Base-by-base conservation (phyloP, 1,284 basidiomycete species). In the Fomitiporia mediterranea region DNA sequence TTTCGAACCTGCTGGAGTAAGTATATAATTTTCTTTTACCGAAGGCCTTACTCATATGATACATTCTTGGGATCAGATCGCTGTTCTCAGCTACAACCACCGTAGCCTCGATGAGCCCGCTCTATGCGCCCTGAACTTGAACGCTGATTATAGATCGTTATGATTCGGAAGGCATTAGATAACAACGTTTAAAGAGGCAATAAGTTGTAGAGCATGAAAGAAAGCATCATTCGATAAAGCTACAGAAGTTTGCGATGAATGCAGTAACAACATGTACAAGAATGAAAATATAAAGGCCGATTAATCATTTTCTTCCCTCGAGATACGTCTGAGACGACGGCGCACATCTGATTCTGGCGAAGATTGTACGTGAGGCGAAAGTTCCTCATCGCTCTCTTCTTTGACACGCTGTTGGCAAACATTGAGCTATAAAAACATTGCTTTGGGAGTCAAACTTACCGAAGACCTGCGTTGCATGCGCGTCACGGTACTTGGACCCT, bases 51-150 rank as follows among this genome's bases (percentile, higher is more conserved):
- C 55, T 51, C 56, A 57, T 58, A 55, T 59, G n/a, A n/a, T n/a
- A n/a, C 48, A 25, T 60, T 15, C 28, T 51, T 40, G 54, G 23
- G 58, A 55, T 13, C 61, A 88, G 86, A 77, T 89, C 53, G 78
- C 83, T 6, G 76, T 89, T 46, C 72, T 91, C 15, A 77, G 82
- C 27, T 93, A 91, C 69, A 89, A 89, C 62, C 91, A 92, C 70
- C 73, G 77, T 62, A 82, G 76, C 48, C 74, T 92, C n/a, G 75
- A 76, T n/a, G 90, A 92, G 68, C 87, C 89, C 4, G 80, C 82
- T 9, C 68, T 92, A 61, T 81, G 85, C 59, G 87, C 80, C 2
- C 71, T 92, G 63, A 92, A 92, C 67, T 62, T 91, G 64, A 82
- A 83, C 64, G 81, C 84, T 17, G 69, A 72, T 30, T 55, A 60